Evolutionary conservation across 768 basidiomycete genomes (phyloP), one percentile per base, ranked within the genome.

Genomic region (Lyophyllum shimeji): DNA sequence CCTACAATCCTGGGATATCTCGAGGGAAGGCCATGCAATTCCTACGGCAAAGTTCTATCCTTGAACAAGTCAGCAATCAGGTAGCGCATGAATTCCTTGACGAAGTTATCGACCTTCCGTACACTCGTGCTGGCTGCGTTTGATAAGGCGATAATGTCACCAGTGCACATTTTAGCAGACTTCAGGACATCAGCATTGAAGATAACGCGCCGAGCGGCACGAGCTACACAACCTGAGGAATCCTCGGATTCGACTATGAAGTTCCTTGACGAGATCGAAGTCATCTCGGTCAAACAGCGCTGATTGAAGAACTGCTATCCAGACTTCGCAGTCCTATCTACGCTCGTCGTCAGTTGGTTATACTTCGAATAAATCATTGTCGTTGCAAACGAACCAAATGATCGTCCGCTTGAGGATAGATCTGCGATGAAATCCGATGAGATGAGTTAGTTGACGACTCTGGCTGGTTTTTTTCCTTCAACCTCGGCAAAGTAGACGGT

Each of bases 21-120:
- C 86, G 44, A 78, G 63, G 37, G 86, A 87, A n/a, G 90, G 89
- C 90, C 90, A 93, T 62, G 82, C 79, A 45, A 85, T 72, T 5
- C 90, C 91, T 51, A 91, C 74, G 12, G 85, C 82, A 67, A 86
- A 85, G 43, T 76, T 70, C 86, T 88, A 65, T 65, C 54, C 43
- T n/a, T 23, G n/a, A 25, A 29, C 23, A 23, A 24, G 56, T 65
- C 58, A 64, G 58, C 59, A 42, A 62, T 34, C 4, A 3, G 15
- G 50, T 13, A 45, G 34, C 12, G 25, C 37, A 21, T 51, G 47
- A 54, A 21, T 27, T 34, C 24, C 43, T 50, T 45, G 46, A 9
- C 45, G 37, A 44, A 42, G 18, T 21, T 17, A 8, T 11, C 20
- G 31, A 70, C 74, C 71, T 70, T 74, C 58, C 50, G 57, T 46